phyloP scores from a whole-genome alignment of 2,329 filamentous ascomycete genomes.

The Dactylellina drechsleri region DNA sequence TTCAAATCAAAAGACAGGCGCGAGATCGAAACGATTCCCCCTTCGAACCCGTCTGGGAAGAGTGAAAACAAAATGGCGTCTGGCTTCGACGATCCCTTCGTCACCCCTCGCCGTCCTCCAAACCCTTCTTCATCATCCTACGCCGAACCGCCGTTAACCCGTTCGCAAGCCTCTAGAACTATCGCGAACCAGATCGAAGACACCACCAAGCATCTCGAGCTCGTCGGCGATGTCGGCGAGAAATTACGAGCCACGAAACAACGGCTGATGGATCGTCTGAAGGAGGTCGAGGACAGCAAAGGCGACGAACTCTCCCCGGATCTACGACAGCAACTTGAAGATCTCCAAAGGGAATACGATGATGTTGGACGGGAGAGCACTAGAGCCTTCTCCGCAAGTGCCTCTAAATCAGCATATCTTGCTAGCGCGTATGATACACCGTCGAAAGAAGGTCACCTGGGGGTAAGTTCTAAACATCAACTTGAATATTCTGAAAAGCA shows the following conservation, averaged over 20 bases:
- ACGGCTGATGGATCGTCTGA: constrained; percentile 81
- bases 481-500: neutral
- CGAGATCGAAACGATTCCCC: neutral
- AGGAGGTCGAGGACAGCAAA: constrained; percentile 79
- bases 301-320: constrained; percentile 84
- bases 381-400: constrained; percentile 85
- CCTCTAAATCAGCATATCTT: constrained; percentile 76
- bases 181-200: constrained; percentile 91
- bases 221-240: constrained; percentile 88
- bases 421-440: constrained; percentile 67
- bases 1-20: too few species aligned
- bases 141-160: constrained; percentile 68
- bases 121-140: constrained; percentile 14
- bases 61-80: constrained; percentile 28
- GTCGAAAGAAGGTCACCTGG: constrained; percentile 57
- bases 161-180: constrained; percentile 85
- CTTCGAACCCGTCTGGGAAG: neutral
- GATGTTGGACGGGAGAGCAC: constrained; percentile 91
- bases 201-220: constrained; percentile 88
- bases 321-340: constrained; percentile 80
- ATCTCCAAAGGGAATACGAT: constrained; percentile 94
- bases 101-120: constrained; percentile 53
- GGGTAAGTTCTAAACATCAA: too few species aligned
- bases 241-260: constrained; percentile 87
- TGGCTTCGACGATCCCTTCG: constrained; percentile 57